These are phyloP conservation scores for Xerocomus brunneocitrinus DNA, from an alignment of 768 basidiomycete genomes.

Conservation along the genomic window DNA sequence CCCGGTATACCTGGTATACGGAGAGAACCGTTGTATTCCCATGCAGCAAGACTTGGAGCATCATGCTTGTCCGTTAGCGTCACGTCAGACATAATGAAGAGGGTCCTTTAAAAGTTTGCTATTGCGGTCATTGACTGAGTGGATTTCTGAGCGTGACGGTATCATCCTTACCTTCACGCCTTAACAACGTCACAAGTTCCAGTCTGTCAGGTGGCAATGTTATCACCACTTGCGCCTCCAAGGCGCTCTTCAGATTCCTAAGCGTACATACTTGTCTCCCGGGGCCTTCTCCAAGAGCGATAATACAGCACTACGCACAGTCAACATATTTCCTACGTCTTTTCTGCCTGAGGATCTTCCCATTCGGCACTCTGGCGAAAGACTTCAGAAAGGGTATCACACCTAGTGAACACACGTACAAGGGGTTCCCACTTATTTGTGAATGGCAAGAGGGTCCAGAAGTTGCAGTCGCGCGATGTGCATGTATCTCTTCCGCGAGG, in stretches of 20 bases:
- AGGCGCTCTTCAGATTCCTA: slow-evolving; percentile 68
- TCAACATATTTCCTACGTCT: slow-evolving; percentile 63
- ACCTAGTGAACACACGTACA: slow-evolving; percentile 37
- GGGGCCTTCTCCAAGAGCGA: slow-evolving; percentile 74
- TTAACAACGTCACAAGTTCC: slow-evolving; percentile 36
- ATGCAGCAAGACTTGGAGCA: slow-evolving; percentile 38
- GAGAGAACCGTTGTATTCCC: slow-evolving; percentile 46
- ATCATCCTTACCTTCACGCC: slow-evolving; percentile 37
- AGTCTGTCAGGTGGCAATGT: slow-evolving; percentile 39
- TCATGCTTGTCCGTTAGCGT: slow-evolving; percentile 45
- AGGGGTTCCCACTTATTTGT: slow-evolving; percentile 61
- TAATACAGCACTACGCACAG: slow-evolving; percentile 57
- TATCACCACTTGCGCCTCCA: slow-evolving; percentile 73
- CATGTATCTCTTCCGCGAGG: slow-evolving; percentile 83
- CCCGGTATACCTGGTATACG: slow-evolving; percentile 41
- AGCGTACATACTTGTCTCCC: slow-evolving; percentile 56
- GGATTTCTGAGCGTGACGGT: too few species aligned
- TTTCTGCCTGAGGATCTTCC: slow-evolving; percentile 52
- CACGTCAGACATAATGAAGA: slow-evolving; percentile 81
- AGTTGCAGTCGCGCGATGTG: slow-evolving; percentile 15
- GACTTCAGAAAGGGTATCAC: background rate
- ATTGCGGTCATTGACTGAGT: background rate
- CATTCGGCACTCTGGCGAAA: slow-evolving; percentile 50
- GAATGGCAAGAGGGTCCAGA: slow-evolving; percentile 56
- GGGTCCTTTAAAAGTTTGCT: slow-evolving; percentile 63